phyloP scores from a whole-genome alignment of 2,329 filamentous ascomycete species.

The Zymoseptoria tritici region DNA sequence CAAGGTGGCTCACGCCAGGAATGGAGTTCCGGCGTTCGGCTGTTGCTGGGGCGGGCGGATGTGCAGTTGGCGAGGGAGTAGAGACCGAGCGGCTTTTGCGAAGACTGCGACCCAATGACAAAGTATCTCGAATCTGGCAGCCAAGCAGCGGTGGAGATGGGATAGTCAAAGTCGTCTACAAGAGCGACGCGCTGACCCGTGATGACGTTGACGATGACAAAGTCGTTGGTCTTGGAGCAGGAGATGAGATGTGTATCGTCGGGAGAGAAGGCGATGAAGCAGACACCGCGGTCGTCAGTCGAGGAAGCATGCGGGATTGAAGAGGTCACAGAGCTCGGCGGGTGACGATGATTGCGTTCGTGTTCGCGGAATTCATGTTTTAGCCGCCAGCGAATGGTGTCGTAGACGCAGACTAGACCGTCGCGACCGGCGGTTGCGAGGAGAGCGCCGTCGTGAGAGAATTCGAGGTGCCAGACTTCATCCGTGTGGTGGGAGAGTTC shows the following conservation, averaged over 20 bases:
- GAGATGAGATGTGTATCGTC: slow-evolving; percentile 81
- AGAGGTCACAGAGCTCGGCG: slow-evolving; percentile 3
- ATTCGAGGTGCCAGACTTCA: slow-evolving; percentile 87
- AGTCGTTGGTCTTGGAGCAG: slow-evolving; percentile 48
- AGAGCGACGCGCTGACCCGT: slow-evolving; percentile 54
- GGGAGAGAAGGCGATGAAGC: slow-evolving; percentile 83
- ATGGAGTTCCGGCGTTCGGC: slow-evolving; percentile 25
- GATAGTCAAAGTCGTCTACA: slow-evolving; percentile 67
- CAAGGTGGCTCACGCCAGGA: slow-evolving; percentile 41
- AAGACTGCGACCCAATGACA: slow-evolving; percentile 70
- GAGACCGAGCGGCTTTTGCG: slow-evolving; percentile 57
- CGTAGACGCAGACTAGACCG: slow-evolving; percentile 71
- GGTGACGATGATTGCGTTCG: slow-evolving; percentile 14
- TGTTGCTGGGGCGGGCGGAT: slow-evolving; percentile 5
- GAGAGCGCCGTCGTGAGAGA: slow-evolving; percentile 77
- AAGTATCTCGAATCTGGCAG: slow-evolving; percentile 68
- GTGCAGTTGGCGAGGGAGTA: slow-evolving; percentile 20
- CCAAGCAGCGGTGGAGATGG: slow-evolving; percentile 89
- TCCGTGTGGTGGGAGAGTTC: slow-evolving; percentile 67
- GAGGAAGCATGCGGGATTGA: slow-evolving; percentile 7
- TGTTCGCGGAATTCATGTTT: slow-evolving; percentile 40
- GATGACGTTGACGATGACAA: slow-evolving; percentile 26
- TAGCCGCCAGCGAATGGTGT: slow-evolving; percentile 61
- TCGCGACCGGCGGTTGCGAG: slow-evolving; percentile 77
- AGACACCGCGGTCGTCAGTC: slow-evolving; percentile 49